phyloP scores from a whole-genome alignment of 108 stramenopile genomes.

The Bacterosira constricta region DNA sequence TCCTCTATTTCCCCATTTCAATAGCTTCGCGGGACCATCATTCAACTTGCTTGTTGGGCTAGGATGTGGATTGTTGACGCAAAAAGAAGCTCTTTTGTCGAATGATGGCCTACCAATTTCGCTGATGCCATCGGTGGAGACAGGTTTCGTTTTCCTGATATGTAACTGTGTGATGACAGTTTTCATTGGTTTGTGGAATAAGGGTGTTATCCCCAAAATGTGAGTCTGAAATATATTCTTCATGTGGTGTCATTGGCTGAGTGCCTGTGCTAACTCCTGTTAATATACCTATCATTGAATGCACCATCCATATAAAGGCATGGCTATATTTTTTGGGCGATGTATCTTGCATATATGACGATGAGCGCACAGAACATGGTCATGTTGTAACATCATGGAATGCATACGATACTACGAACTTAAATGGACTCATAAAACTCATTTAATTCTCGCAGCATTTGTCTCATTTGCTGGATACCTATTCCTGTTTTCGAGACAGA shows the following conservation, averaged over 20 bases:
- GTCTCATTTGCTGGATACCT: no score
- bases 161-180: constrained; percentile 11
- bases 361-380: constrained; percentile 12
- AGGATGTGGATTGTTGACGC: constrained; percentile 59
- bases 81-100: constrained; percentile 26
- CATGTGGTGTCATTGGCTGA: no score
- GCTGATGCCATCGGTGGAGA: constrained; percentile 11
- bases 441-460: no score
- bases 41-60: constrained; percentile 91
- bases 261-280: no score
- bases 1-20: no score
- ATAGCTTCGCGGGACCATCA: constrained; percentile 93
- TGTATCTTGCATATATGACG: constrained; percentile 14
- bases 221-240: constrained; percentile 7
- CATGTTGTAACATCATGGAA: not conserved
- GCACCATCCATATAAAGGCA: constrained; percentile 1
- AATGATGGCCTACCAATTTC: constrained; percentile 10
- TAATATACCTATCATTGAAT: no score
- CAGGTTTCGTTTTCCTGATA: constrained; percentile 20
- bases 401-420: no score
- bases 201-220: constrained; percentile 10
- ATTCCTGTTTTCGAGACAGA: no score
- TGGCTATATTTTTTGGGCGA: not conserved
- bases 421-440: no score
- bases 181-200: constrained; percentile 7